Evolutionary conservation across 2,329 filamentous ascomycete species (phyloP).

Genomic region (Fusarium oxysporum): DNA sequence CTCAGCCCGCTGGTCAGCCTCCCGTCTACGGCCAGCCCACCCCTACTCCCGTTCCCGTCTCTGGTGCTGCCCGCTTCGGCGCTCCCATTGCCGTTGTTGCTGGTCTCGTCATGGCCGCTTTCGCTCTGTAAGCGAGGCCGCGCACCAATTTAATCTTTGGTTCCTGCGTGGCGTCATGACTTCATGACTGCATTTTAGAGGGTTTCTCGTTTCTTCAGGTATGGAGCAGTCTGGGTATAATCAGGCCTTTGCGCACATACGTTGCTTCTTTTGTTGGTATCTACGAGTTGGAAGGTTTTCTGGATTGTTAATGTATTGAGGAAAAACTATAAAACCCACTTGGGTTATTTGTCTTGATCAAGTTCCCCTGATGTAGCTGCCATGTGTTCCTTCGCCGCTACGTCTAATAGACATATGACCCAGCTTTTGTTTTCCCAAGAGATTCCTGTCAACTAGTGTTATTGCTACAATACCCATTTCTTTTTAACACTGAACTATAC

Average conservation of each 20-base stretch:
- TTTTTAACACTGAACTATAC: not conserved
- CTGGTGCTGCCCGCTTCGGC: constrained; percentile 48
- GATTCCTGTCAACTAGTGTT: constrained; percentile 22
- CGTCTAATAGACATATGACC: constrained; percentile 47
- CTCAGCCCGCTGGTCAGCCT: constrained; percentile 26
- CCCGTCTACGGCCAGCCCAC: constrained; percentile 40
- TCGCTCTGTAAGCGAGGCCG: constrained; percentile 56
- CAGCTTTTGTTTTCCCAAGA: constrained; percentile 17
- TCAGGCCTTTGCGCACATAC: constrained; percentile 47
- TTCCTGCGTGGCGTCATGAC: constrained; percentile 46
- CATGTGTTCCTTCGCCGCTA: constrained; percentile 42
- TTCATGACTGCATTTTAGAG: constrained; percentile 49
- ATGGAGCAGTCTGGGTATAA: constrained; percentile 44
- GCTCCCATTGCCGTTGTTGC: constrained; percentile 54
- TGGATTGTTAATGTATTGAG: constrained; percentile 49
- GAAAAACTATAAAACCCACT: constrained; percentile 45
- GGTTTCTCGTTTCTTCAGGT: constrained; percentile 44
- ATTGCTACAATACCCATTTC: constrained; percentile 33
- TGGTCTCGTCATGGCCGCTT: constrained; percentile 55
- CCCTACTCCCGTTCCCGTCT: constrained; percentile 43
- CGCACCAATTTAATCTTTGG: constrained; percentile 32
- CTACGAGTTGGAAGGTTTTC: constrained; percentile 44
- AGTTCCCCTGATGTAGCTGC: constrained; percentile 43
- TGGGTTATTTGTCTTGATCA: constrained; percentile 46
- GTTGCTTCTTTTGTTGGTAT: constrained; percentile 44